Base-by-base conservation (phyloP, 106 monocot genomes). In the Dendrobium catenatum region DNA sequence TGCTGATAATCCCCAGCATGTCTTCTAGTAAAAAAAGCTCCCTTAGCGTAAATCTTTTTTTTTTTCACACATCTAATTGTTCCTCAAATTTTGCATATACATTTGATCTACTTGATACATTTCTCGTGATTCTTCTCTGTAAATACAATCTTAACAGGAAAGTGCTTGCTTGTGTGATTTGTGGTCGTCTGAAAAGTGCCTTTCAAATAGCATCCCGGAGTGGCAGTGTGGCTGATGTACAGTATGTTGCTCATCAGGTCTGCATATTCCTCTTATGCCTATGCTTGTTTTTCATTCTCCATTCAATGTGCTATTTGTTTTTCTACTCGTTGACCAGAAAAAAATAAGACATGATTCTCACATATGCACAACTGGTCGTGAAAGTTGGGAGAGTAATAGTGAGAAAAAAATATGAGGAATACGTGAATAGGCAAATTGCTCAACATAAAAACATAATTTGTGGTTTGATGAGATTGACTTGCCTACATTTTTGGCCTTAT, bases 211-310 rank as follows among this genome's bases (percentile, higher is more conserved):
- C 98, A 43, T 93, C 98, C 10, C 86, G 88, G 26, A 98, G 89
- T 80, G 98, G 98, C 78, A 98, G 91, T 78, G 95, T 98, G 24
- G 95, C 98, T 82, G 98, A 98, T 87, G 98, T 98, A 79, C 92
- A 98, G 80, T 98, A 98, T 86, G 98, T 98, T 78, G 98, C 98
- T 26, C 98, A 98, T 84, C 98, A 98, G 95, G 98, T 83, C 44
- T 11, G 76, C n/a, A 3, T 76, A 20, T 49, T 22, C 13, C 26
- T 11, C 49, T 29, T 26, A 49, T 51, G 5, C 27, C 27, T 49
- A 11, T n/a, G 13, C 0, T 24, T 18, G 0, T 6, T 76, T 48
- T 49, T 51, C 20, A 24, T 42, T 22, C 42, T 49, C 6, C 13
- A 76, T 76, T 11, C 48, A 6, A n/a, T 49, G 11, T 24, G 0